Conservation (phyloP, 257 asterid genomes). For the Solanum chmielewskii region DNA sequence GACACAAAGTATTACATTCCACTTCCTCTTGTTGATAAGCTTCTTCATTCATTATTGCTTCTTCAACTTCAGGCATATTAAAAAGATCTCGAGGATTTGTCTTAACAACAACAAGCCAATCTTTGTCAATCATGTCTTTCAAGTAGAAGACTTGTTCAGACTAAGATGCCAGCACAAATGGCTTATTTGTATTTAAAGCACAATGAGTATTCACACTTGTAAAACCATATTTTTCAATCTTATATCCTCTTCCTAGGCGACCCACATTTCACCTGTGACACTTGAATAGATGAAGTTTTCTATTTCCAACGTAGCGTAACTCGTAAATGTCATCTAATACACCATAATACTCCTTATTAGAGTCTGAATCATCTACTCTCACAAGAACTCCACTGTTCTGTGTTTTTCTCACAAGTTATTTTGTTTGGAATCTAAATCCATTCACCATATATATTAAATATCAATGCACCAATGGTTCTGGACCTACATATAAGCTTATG, state of each 20-base stretch:
- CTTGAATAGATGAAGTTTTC: neutral
- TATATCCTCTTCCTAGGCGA: neutral
- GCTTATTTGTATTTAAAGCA: too few relatives aligned
- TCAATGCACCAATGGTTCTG: neutral
- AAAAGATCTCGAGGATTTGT: neutral
- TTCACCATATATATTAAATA: neutral
- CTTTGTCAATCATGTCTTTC: neutral
- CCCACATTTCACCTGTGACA: neutral
- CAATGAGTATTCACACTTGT: too few relatives aligned
- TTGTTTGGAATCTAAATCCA: neutral
- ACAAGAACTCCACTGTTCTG: too few relatives aligned
- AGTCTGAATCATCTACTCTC: too few relatives aligned
- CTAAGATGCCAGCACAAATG: too few relatives aligned
- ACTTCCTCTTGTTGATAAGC: neutral
- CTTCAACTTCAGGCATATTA: neutral
- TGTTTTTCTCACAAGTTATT: neutral
- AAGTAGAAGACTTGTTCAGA: neutral
- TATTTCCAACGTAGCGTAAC: neutral
- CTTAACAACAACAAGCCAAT: neutral
- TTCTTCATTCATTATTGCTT: neutral
- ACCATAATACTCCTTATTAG: neutral
- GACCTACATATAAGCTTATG: neutral
- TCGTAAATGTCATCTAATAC: neutral
- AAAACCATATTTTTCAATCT: too few relatives aligned
- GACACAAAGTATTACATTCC: neutral